Conservation (phyloP, 2,329 filamentous ascomycete species). For the Bipolaris bicolor region DNA sequence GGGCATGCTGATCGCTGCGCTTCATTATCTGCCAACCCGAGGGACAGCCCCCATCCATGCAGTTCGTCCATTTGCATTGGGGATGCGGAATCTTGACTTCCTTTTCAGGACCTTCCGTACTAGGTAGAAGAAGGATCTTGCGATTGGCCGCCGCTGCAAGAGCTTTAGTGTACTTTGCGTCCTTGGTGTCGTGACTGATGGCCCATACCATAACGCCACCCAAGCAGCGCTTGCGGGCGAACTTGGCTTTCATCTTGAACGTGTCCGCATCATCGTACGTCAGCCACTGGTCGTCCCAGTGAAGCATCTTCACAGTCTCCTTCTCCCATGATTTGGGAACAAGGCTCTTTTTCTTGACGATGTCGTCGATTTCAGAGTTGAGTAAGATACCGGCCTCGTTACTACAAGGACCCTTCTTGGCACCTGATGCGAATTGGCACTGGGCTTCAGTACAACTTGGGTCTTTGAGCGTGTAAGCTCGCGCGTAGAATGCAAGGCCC, state of each 20-base stretch:
- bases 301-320: slow-evolving; percentile 35
- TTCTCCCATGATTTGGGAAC: slow-evolving; percentile 18
- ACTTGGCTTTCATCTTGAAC: slow-evolving; percentile 58
- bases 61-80: not conserved
- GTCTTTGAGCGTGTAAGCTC: slow-evolving; percentile 30
- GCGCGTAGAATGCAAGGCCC: slow-evolving; percentile 55
- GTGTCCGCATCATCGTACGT: slow-evolving; percentile 34
- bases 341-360: slow-evolving; percentile 12
- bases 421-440: slow-evolving; percentile 5
- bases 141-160: not conserved
- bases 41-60: not conserved
- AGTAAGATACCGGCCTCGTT: slow-evolving; percentile 19
- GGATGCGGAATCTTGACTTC: not conserved
- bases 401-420: slow-evolving; percentile 12
- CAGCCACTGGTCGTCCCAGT: slow-evolving; percentile 41
- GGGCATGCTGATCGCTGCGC: not conserved
- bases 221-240: slow-evolving; percentile 34
- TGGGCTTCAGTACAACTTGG: slow-evolving; percentile 5
- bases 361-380: slow-evolving; percentile 26
- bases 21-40: not conserved
- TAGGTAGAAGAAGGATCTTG: not conserved
- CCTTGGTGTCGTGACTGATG: not conserved
- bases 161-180: not conserved
- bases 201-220: slow-evolving; percentile 18
- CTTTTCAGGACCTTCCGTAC: not conserved